Base-by-base conservation (phyloP, 2,329 filamentous ascomycete genomes). In the Blastomyces silverae region DNA sequence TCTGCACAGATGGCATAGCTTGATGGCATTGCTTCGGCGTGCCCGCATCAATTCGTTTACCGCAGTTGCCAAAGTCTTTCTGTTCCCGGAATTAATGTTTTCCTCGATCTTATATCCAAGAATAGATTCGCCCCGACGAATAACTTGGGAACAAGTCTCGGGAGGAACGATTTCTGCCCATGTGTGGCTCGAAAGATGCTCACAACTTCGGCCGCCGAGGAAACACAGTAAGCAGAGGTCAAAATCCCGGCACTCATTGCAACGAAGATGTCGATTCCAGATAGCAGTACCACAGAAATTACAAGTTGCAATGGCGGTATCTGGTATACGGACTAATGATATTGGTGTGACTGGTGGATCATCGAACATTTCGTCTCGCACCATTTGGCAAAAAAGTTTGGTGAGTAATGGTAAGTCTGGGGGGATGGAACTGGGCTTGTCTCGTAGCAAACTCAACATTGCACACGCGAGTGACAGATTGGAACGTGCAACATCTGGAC, bases 221-320 rank as follows among this genome's bases (percentile, higher is more conserved):
- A 73, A 76, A 64, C 74, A 77, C 17, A 71, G 70, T 50, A 76
- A 65, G 64, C 74, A 77, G 34, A 77, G 68, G 61, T 76, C 74
- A 64, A 77, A 76, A 65, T 76, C 74, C 22, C 71, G 70, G 61
- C 75, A 77, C 57, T 73, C 68, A 22, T 73, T 72, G 60, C 74
- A 77, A n/a, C 73, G 73, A 25, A 77, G 66, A 69, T 77, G 74
- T 25, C 73, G 73, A 61, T 77, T 76, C 75, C 75, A 76, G 52
- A 77, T 76, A n/a, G 74, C 74, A 4, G 74, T 71, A 25, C 71
- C 73, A 66, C 74, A 76, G 65, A 76, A 76, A 62, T 75, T 74
- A 65, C 75, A 76, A 13, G 72, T 73, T 46, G 74, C 73, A 53
- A 77, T 72, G 13, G 73, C 73, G 2, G 71, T 74, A 52, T 70